These are phyloP conservation scores for Clathrospora elynae DNA, from an alignment of 2,329 filamentous ascomycete genomes.

Conservation along the genomic window DNA sequence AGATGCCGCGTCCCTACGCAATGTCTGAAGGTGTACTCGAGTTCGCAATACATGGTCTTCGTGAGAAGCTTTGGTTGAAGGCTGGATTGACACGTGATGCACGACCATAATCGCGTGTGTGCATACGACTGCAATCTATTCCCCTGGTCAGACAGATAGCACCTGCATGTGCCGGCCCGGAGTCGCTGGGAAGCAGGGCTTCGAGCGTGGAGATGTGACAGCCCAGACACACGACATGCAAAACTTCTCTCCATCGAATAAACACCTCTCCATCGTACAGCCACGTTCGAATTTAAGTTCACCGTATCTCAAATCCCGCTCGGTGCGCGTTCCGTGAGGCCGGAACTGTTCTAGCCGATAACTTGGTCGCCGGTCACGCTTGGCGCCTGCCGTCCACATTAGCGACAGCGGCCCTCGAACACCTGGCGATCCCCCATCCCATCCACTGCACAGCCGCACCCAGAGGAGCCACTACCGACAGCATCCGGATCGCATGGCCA, in stretches of 20 bases:
- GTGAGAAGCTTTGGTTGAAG: too few relatives aligned
- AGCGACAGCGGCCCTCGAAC: conserved; percentile 8
- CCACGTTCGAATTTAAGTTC: too few relatives aligned
- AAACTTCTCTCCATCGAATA: background rate
- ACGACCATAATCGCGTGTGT: too few relatives aligned
- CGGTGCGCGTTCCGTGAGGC: background rate
- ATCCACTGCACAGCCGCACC: conserved; percentile 1
- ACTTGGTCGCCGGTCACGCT: too few relatives aligned
- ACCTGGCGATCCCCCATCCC: background rate
- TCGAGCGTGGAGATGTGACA: conserved; percentile 1
- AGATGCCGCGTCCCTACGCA: too few relatives aligned
- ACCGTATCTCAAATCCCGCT: too few relatives aligned
- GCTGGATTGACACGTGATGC: too few relatives aligned
- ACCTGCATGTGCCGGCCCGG: conserved; percentile 9
- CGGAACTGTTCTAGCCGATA: too few relatives aligned
- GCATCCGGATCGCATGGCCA: conserved; percentile 32
- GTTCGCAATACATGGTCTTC: too few relatives aligned
- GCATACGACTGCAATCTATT: conserved; percentile 8
- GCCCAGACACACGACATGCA: background rate
- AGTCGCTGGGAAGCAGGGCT: too few relatives aligned
- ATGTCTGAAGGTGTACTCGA: too few relatives aligned
- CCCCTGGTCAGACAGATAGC: conserved; percentile 1
- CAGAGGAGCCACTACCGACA: conserved; percentile 6
- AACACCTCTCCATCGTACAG: background rate
- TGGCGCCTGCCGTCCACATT: conserved; percentile 5